Percentiles rank a stretch among this genome's conserved stretches.
phyloP scores from a whole-genome alignment of 106 monocot genomes.

The Agapanthus africanus region DNA sequence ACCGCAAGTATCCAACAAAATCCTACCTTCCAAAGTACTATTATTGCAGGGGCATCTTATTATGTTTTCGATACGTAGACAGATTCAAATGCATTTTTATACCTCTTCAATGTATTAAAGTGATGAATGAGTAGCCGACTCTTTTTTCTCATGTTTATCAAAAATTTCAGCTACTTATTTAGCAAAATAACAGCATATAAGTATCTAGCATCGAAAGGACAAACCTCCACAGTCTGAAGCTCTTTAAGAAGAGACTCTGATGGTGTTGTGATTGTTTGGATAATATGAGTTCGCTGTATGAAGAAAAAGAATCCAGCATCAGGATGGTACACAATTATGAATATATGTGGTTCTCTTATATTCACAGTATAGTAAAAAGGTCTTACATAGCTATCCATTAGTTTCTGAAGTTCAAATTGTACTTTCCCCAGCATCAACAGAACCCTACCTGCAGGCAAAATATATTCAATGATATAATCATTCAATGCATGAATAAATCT shows the following conservation, averaged over 20 bases:
- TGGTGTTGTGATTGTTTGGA: constrained; percentile 63
- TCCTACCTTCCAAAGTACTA: not conserved
- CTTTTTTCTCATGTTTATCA: not conserved
- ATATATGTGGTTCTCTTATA: not conserved
- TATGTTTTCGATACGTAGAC: not conserved
- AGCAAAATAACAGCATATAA: not conserved
- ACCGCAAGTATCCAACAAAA: no score
- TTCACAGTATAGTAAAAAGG: not conserved
- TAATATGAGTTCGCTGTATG: constrained; percentile 53
- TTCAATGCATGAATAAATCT: not conserved
- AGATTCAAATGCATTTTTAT: not conserved
- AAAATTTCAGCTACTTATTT: not conserved
- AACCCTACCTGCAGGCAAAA: constrained; percentile 44
- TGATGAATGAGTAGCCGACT: not conserved
- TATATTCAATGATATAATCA: not conserved
- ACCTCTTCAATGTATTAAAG: not conserved
- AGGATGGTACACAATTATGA: not conserved
- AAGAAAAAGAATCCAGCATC: not conserved
- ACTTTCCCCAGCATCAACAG: constrained; percentile 75
- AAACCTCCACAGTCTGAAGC: constrained; percentile 71
- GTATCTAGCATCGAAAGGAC: constrained; percentile 8
- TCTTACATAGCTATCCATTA: constrained; percentile 71
- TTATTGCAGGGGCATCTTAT: not conserved
- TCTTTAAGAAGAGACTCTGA: constrained; percentile 78
- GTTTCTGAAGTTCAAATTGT: constrained; percentile 76